Evolutionary conservation across 768 basidiomycete genomes (phyloP).

Genomic region (Suillus decipiens): DNA sequence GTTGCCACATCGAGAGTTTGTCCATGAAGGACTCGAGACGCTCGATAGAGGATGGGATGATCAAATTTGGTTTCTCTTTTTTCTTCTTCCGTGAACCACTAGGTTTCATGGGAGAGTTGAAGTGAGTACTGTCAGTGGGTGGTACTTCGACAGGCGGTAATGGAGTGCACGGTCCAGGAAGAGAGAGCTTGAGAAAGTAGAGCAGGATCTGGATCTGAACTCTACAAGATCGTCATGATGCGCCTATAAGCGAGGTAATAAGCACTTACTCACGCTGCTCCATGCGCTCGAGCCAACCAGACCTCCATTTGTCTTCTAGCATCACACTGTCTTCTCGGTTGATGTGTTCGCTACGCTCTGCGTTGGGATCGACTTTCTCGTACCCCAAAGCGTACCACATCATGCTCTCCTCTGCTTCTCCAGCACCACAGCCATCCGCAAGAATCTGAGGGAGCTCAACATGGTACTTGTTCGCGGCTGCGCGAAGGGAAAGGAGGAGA

Average conservation of each 20-base stretch:
- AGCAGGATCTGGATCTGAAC: slow-evolving; percentile 76
- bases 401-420: slow-evolving; percentile 67
- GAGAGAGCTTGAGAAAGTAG: slow-evolving; percentile 62
- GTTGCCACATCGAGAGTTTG: slow-evolving; percentile 77
- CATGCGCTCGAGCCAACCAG: slow-evolving; percentile 61
- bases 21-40: slow-evolving; percentile 75
- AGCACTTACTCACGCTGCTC: slow-evolving; percentile 64
- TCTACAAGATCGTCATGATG: slow-evolving; percentile 37
- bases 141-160: slow-evolving; percentile 33
- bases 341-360: slow-evolving; percentile 27
- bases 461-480: slow-evolving; percentile 61
- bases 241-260: neutral
- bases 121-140: slow-evolving; percentile 17
- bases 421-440: slow-evolving; percentile 56
- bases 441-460: slow-evolving; percentile 63
- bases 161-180: slow-evolving; percentile 46
- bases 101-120: slow-evolving; percentile 10
- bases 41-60: slow-evolving; percentile 41
- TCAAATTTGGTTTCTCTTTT: slow-evolving; percentile 24
- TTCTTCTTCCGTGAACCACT: slow-evolving; percentile 20
- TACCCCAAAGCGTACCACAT: slow-evolving; percentile 75
- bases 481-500: slow-evolving; percentile 59
- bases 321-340: slow-evolving; percentile 24
- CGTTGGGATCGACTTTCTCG: slow-evolving; percentile 48
- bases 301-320: slow-evolving; percentile 56